Evolutionary conservation across 306 rosid species (phyloP).

Genomic region (Canavalia gladiata): DNA sequence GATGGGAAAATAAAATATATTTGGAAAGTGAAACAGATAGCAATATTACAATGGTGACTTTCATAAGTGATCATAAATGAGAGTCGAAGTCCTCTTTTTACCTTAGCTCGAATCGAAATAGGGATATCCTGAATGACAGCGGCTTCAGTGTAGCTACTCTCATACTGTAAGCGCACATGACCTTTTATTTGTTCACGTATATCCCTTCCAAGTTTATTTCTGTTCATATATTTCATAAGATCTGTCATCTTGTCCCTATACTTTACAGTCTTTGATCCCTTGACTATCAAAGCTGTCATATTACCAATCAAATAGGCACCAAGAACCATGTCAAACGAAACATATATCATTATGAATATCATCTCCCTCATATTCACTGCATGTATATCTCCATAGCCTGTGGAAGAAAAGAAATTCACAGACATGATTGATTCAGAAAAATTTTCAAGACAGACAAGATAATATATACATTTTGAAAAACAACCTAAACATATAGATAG

Average conservation of each 20-base stretch:
- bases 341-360: slow-evolving; percentile 93
- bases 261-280: slow-evolving; percentile 95
- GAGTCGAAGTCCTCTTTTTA: slow-evolving; percentile 44
- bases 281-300: slow-evolving; percentile 99
- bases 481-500: slow-evolving; percentile 6
- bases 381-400: slow-evolving; percentile 99
- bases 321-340: slow-evolving; percentile 93
- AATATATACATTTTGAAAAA: not conserved
- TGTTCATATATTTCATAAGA: slow-evolving; percentile 85
- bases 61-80: slow-evolving; percentile 14
- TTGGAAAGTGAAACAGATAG: slow-evolving; percentile 18
- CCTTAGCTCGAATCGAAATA: slow-evolving; percentile 89
- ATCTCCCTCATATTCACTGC: slow-evolving; percentile 97
- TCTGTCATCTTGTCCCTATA: slow-evolving; percentile 96
- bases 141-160: slow-evolving; percentile 92
- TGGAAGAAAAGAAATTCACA: slow-evolving; percentile 44
- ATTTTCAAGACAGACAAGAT: slow-evolving; percentile 38
- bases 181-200: slow-evolving; percentile 93
- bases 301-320: slow-evolving; percentile 99
- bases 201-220: slow-evolving; percentile 86
- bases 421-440: slow-evolving; percentile 29
- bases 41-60: slow-evolving; percentile 8
- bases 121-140: slow-evolving; percentile 87
- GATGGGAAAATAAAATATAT: not conserved
- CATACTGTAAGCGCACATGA: slow-evolving; percentile 88